phyloP scores from a whole-genome alignment of 768 basidiomycete genomes.

The Suillus discolor region DNA sequence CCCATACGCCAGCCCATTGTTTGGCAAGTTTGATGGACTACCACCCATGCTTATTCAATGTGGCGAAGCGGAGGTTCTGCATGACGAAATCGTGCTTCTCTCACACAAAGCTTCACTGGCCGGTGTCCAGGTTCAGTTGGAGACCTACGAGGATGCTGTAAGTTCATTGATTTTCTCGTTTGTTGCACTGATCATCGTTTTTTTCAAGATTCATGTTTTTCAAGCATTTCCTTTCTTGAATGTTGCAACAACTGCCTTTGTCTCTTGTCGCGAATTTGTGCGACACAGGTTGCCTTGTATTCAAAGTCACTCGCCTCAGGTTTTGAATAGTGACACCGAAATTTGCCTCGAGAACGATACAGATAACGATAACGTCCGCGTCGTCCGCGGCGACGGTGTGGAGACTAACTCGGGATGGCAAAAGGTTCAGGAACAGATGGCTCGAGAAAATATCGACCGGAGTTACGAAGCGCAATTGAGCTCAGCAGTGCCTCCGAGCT shows the following conservation, averaged over 20 bases:
- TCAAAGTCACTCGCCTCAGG: constrained; percentile 51
- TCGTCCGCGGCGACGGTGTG: constrained; percentile 77
- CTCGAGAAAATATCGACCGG: constrained; percentile 22
- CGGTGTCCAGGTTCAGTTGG: constrained; percentile 85
- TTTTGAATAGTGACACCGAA: constrained; percentile 58
- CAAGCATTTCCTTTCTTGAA: constrained; percentile 84
- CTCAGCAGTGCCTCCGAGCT: constrained; percentile 48
- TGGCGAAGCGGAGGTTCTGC: constrained; percentile 93
- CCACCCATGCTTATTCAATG: constrained; percentile 91
- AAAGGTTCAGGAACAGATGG: constrained; percentile 42
- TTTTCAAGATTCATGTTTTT: constrained; percentile 80
- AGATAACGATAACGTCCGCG: constrained; percentile 60
- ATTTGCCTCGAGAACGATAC: constrained; percentile 69
- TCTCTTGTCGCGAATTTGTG: constrained; percentile 72
- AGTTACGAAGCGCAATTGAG: constrained; percentile 34
- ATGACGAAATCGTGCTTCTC: constrained; percentile 89
- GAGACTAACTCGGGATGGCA: constrained; percentile 47
- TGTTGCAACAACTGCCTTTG: constrained; percentile 63
- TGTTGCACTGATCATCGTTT: constrained; percentile 3
- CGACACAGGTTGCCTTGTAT: constrained; percentile 56
- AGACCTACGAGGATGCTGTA: constrained; percentile 90
- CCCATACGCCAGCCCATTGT: constrained; percentile 94
- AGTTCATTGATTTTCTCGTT: constrained; percentile 23
- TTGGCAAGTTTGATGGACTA: constrained; percentile 83
- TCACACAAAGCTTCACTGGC: constrained; percentile 91